Conservation (phyloP, 129 eudicot species). For the Calendula officinalis region DNA sequence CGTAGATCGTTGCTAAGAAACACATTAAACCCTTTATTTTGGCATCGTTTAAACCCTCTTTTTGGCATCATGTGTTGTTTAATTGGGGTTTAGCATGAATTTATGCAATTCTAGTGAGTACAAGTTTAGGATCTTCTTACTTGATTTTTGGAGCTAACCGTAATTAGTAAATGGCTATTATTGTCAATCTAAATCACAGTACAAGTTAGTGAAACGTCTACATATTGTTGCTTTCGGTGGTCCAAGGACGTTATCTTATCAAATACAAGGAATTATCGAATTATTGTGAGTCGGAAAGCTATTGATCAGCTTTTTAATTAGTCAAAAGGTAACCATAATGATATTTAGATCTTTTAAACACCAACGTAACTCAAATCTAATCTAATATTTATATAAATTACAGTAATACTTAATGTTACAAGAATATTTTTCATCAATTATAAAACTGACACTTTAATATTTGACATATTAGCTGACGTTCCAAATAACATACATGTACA, state of each 20-base stretch:
- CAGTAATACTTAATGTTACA: conserved; percentile 9
- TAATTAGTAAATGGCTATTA: conserved; percentile 19
- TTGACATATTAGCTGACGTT: no score
- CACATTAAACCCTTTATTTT: not conserved
- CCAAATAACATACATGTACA: no score
- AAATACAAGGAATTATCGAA: not conserved
- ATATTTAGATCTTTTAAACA: conserved; percentile 20
- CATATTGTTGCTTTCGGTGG: conserved; percentile 33
- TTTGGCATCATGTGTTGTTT: not conserved
- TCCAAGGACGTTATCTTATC: conserved; percentile 31
- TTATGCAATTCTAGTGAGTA: not conserved
- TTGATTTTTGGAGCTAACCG: conserved; percentile 16
- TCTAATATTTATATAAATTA: not conserved
- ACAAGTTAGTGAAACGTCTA: conserved; percentile 21
- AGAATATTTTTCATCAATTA: conserved; percentile 4
- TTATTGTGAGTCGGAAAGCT: conserved; percentile 14
- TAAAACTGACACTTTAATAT: no score
- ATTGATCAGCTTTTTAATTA: conserved; percentile 20
- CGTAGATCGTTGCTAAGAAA: not conserved
- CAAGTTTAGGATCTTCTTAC: conserved; percentile 19
- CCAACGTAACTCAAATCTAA: not conserved
- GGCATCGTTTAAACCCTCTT: not conserved
- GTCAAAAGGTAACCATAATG: conserved; percentile 33
- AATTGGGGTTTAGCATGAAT: not conserved
- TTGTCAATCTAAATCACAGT: conserved; percentile 5